phyloP scores from a whole-genome alignment of 805 yeast genomes.

The Saturnispora ahearnii region DNA sequence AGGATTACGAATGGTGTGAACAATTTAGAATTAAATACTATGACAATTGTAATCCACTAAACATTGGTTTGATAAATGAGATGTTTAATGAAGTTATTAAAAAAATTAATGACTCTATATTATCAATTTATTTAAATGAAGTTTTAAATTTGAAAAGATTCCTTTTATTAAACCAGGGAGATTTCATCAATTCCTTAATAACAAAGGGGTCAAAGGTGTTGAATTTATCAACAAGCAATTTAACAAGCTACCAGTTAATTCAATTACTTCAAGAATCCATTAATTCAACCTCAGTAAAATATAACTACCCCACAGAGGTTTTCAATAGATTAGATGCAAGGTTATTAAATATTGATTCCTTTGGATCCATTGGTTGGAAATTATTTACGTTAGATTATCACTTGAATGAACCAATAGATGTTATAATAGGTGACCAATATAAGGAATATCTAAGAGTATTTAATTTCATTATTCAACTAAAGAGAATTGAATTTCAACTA shows the following conservation, averaged over 20 bases:
- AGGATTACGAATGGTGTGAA: slow-evolving; percentile 35
- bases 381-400: slow-evolving; percentile 80
- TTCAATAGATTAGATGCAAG: slow-evolving; percentile 70
- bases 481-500: slow-evolving; percentile 49
- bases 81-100: slow-evolving; percentile 39
- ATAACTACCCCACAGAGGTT: slow-evolving; percentile 29
- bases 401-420: slow-evolving; percentile 40
- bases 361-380: slow-evolving; percentile 79
- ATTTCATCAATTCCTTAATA: slow-evolving; percentile 63
- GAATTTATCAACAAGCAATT: slow-evolving; percentile 49
- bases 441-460: slow-evolving; percentile 69
- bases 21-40: not conserved
- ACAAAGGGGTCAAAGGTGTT: slow-evolving; percentile 44
- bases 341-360: slow-evolving; percentile 54
- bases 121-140: slow-evolving; percentile 42
- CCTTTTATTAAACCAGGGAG: slow-evolving; percentile 68
- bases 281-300: slow-evolving; percentile 40
- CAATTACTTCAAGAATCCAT: slow-evolving; percentile 59
- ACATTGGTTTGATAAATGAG: slow-evolving; percentile 27
- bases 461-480: slow-evolving; percentile 75
- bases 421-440: slow-evolving; percentile 43
- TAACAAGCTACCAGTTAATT: slow-evolving; percentile 60
- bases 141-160: slow-evolving; percentile 56
- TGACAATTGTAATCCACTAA: not conserved
- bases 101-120: slow-evolving; percentile 38